Percentiles rank a stretch among this genome's conserved stretches.
Conservation (phyloP, 1,284 basidiomycete species). For the Heterobasidion annosum region DNA sequence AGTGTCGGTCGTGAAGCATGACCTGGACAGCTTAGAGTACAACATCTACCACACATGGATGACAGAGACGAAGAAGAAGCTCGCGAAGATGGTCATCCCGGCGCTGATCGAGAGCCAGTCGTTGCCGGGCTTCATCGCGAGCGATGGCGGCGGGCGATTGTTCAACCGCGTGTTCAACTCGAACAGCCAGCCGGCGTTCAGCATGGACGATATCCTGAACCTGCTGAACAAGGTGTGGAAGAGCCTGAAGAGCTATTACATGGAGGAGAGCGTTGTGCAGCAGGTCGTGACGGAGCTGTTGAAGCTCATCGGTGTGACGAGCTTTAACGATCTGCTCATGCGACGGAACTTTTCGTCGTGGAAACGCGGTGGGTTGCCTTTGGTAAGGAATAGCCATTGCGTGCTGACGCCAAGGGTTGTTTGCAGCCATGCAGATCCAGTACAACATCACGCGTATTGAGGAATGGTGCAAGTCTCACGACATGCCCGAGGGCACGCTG, state of each 20-base stretch:
- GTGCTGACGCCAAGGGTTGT: neutral
- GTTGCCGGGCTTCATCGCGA: slow-evolving; percentile 95
- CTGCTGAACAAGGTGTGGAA: slow-evolving; percentile 98
- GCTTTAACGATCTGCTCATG: slow-evolving; percentile 99
- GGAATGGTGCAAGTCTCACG: slow-evolving; percentile 95
- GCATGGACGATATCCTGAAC: slow-evolving; percentile 98
- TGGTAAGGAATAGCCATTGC: neutral
- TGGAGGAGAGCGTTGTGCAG: slow-evolving; percentile 96
- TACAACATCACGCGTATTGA: slow-evolving; percentile 99
- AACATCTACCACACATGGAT: slow-evolving; percentile 99
- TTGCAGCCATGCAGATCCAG: slow-evolving; percentile 94
- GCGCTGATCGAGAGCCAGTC: slow-evolving; percentile 98
- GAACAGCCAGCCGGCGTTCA: slow-evolving; percentile 83
- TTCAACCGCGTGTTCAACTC: slow-evolving; percentile 90
- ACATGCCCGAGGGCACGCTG: slow-evolving; percentile 98
- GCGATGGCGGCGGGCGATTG: slow-evolving; percentile 85
- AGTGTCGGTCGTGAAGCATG: slow-evolving; percentile 97
- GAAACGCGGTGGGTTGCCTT: slow-evolving; percentile 78
- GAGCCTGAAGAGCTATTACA: slow-evolving; percentile 97
- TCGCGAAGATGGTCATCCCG: slow-evolving; percentile 98
- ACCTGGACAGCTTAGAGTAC: slow-evolving; percentile 97
- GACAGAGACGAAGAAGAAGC: slow-evolving; percentile 95
- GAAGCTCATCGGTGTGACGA: slow-evolving; percentile 94
- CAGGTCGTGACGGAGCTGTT: slow-evolving; percentile 96
- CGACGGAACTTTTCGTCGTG: slow-evolving; percentile 98